These are phyloP conservation scores for Ceratobasidium theobromae DNA, from an alignment of 1,284 basidiomycete genomes.

Conservation along the genomic window DNA sequence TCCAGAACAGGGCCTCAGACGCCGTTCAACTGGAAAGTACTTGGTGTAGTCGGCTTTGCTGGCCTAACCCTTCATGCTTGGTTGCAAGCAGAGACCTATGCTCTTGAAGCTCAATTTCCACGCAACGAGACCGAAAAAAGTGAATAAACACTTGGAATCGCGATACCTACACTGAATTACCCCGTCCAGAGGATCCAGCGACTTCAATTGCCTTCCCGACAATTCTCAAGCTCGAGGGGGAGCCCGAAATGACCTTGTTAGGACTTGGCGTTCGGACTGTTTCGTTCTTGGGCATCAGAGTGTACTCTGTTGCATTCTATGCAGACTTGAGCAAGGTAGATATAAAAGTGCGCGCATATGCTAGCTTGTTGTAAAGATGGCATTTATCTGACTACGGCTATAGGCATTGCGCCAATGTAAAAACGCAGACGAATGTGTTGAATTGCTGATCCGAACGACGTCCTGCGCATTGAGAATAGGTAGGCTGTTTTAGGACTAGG, in stretches of 20 bases:
- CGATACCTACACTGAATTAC: too few species aligned
- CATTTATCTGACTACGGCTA: not conserved
- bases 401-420: slow-evolving; percentile 6
- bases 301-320: slow-evolving; percentile 86
- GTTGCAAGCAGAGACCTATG: slow-evolving; percentile 3
- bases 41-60: not conserved
- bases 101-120: slow-evolving; percentile 10
- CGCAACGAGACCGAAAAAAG: slow-evolving; percentile 13
- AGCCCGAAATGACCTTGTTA: slow-evolving; percentile 65
- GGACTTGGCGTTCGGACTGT: slow-evolving; percentile 84
- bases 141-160: not conserved
- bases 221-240: slow-evolving; percentile 55
- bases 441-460: slow-evolving; percentile 64
- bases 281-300: slow-evolving; percentile 74
- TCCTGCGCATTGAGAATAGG: slow-evolving; percentile 77
- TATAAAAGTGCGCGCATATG: slow-evolving; percentile 50
- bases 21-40: not conserved
- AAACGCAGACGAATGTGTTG: slow-evolving; percentile 66
- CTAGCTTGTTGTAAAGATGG: not conserved
- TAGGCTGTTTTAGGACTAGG: slow-evolving; percentile 40
- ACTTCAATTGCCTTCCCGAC: slow-evolving; percentile 72
- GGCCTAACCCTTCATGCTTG: not conserved
- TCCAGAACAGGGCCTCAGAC: not conserved
- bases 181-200: slow-evolving; percentile 64
- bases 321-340: slow-evolving; percentile 67